phyloP scores from a whole-genome alignment of 495 filamentous ascomycete genomes.

The Entonaema liquescens region DNA sequence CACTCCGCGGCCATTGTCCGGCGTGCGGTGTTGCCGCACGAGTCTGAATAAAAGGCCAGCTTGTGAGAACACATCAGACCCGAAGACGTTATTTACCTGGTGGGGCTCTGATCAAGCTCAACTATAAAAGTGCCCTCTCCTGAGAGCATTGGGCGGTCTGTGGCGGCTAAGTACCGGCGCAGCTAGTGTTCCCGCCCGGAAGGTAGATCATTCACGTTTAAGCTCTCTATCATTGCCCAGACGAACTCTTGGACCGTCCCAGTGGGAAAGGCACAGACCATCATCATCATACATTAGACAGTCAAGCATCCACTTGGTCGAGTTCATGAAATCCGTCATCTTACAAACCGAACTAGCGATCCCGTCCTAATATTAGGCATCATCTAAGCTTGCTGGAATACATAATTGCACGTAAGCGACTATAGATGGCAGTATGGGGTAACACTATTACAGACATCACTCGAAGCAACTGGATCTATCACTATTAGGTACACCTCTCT shows the following conservation, averaged over 20 bases:
- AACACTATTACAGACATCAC: slow-evolving; percentile 9
- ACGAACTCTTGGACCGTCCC: slow-evolving; percentile 18
- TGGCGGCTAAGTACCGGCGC: slow-evolving; percentile 25
- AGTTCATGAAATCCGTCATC: slow-evolving; percentile 18
- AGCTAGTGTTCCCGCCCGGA: slow-evolving; percentile 35
- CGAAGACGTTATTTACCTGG: background rate
- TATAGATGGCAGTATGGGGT: slow-evolving; percentile 27
- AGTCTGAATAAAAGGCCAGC: background rate
- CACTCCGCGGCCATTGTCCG: background rate
- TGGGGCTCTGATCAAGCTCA: slow-evolving; percentile 10
- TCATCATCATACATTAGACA: slow-evolving; percentile 11
- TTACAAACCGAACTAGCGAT: slow-evolving; percentile 22
- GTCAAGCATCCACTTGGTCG: slow-evolving; percentile 15
- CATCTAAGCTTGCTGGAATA: slow-evolving; percentile 20
- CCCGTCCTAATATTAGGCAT: slow-evolving; percentile 18
- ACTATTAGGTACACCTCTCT: slow-evolving; percentile 9
- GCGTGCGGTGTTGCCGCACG: background rate
- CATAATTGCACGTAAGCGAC: slow-evolving; percentile 29
- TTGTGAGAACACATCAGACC: background rate
- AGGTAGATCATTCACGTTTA: slow-evolving; percentile 33
- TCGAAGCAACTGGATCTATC: slow-evolving; percentile 1
- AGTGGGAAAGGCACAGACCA: slow-evolving; percentile 39
- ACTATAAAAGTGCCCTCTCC: slow-evolving; percentile 15
- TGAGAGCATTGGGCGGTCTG: slow-evolving; percentile 24
- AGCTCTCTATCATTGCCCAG: slow-evolving; percentile 22